Base-by-base conservation (phyloP, 169 alveolate genomes). In the Plasmodium reichenowi region DNA sequence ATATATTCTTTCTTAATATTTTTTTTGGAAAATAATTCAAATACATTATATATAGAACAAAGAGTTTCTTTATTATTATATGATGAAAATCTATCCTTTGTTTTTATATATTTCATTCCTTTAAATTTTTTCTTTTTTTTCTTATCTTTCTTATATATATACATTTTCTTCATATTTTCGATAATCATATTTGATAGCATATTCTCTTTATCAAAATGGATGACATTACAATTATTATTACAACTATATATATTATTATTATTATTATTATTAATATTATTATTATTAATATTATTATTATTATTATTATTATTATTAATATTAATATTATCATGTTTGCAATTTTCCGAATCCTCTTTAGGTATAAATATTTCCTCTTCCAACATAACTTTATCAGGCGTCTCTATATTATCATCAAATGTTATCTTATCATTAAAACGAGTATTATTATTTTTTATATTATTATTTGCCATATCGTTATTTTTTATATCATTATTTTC, bases 11-110 rank as follows among this genome's bases (percentile, higher is more conserved):
- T 58, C 17, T 32, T 64, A 50, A 78, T 58, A 26, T 63, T 66
- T 26, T 78, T 22, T 66, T 78, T 47, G 2, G 76, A 68, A 66
- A 24, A 66, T 13, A 52, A 43, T n/a, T 78, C 89, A 24, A 50
- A 24, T 29, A 32, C 4, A 38, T 66, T 78, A 70, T 64, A 45
- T 32, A 47, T 64, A 13, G 89, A 64, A 45, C 54, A 78, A 10
- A 78, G 56, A 10, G 48, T 50, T 59, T 24, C 71, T 8, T 59
- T 78, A 15, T 64, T 22, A 20, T 43, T 38, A 17, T 32, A 8
- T 20, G 32, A 47, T 9, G 75, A 45, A 17, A 47, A 2, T 3
- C 10, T 24, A 12, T 20, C 56, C 43, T 50, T 50, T 22, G 64
- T 38, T 0, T 29, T 48, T n/a, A n/a, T 54, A 24, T 73, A 43